Conservation (phyloP, 192 early-diverging fungal species). For the Coemansia sp. region DNA sequence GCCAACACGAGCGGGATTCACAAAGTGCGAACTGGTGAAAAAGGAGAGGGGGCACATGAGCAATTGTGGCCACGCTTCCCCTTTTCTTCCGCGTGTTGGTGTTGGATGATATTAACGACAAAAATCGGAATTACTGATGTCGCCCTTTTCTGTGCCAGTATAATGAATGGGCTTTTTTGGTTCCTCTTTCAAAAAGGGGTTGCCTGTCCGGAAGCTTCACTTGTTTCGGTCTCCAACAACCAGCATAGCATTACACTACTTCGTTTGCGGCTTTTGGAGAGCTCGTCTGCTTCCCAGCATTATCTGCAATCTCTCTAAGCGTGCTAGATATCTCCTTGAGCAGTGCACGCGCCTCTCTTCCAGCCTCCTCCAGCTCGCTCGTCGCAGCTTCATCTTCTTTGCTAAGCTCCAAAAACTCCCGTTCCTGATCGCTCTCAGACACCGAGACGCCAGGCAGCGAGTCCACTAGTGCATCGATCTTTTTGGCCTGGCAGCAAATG, state of each 20-base stretch:
- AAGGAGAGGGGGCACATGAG: slow-evolving; percentile 6
- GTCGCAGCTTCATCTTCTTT: slow-evolving; percentile 36
- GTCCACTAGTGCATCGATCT: slow-evolving; percentile 47
- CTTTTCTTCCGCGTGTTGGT: background rate
- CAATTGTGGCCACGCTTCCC: background rate
- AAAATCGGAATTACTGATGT: background rate
- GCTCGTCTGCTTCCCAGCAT: slow-evolving; percentile 19
- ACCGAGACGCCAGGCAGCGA: slow-evolving; percentile 37
- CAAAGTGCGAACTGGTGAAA: background rate
- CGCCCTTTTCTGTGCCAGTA: no score
- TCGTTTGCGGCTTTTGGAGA: background rate
- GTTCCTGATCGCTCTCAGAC: slow-evolving; percentile 31
- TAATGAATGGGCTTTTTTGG: no score
- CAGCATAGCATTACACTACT: background rate
- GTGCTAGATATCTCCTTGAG: slow-evolving; percentile 23
- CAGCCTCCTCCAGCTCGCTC: slow-evolving; percentile 34
- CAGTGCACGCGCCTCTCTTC: slow-evolving; percentile 30
- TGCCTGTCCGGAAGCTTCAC: no score
- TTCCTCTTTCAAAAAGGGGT: no score
- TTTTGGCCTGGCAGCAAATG: slow-evolving; percentile 51
- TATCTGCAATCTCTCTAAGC: slow-evolving; percentile 37
- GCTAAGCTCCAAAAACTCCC: slow-evolving; percentile 38
- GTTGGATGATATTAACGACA: background rate
- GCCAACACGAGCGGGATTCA: background rate
- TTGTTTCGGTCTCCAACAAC: background rate